phyloP scores from a whole-genome alignment of 257 asterid species.

The Solanum sparsipilum region DNA sequence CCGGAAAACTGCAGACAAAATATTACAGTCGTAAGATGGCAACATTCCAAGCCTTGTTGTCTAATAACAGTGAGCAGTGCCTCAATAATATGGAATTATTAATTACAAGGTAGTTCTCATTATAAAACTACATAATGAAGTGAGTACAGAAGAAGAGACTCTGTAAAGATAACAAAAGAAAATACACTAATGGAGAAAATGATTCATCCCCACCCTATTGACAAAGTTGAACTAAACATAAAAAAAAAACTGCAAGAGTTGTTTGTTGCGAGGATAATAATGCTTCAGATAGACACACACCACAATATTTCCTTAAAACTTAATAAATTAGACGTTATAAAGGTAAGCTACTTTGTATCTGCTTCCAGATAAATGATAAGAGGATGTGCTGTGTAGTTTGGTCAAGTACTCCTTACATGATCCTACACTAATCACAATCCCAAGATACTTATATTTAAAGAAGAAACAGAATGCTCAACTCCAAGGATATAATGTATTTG shows the following conservation, averaged over 20 bases:
- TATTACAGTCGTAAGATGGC: background rate
- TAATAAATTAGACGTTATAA: background rate
- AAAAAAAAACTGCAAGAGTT: background rate
- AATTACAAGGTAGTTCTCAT: background rate
- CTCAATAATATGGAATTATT: background rate
- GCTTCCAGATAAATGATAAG: background rate
- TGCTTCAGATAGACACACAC: background rate
- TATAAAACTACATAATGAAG: background rate
- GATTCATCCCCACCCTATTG: background rate
- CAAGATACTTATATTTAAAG: background rate
- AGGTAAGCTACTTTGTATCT: background rate
- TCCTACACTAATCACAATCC: background rate
- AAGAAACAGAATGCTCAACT: background rate
- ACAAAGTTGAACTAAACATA: background rate
- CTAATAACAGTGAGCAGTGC: background rate
- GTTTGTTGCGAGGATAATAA: background rate
- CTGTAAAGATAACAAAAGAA: background rate
- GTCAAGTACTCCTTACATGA: background rate
- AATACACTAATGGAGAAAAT: background rate
- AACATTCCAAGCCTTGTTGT: background rate
- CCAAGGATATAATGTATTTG: background rate
- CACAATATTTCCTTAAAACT: background rate
- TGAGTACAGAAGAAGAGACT: background rate
- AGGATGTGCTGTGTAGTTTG: background rate
- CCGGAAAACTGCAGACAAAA: slow-evolving; percentile 65